phyloP scores from a whole-genome alignment of 805 yeast species.

The Saturnispora halmiae region DNA sequence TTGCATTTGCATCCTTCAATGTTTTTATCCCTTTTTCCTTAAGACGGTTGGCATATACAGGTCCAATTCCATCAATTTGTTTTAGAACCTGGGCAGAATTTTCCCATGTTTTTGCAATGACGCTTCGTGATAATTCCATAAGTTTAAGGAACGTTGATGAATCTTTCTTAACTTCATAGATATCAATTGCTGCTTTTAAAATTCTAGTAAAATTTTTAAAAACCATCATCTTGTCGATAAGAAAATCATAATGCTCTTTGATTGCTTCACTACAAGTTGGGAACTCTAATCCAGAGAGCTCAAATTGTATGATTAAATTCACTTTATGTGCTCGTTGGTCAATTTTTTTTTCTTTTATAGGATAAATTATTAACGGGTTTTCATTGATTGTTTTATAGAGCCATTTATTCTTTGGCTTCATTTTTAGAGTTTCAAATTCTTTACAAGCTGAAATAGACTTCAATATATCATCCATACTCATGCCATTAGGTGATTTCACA shows the following conservation, averaged over 20 bases:
- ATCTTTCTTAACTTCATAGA: conserved; percentile 34
- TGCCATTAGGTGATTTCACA: conserved; percentile 16
- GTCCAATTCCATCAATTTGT: conserved; percentile 41
- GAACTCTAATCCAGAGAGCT: conserved; percentile 40
- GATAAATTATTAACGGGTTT: conserved; percentile 32
- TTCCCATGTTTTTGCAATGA: conserved; percentile 44
- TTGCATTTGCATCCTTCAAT: conserved; percentile 25
- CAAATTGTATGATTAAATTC: conserved; percentile 37
- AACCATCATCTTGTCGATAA: conserved; percentile 36
- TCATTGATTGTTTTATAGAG: conserved; percentile 36
- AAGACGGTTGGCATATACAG: conserved; percentile 32
- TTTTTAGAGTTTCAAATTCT: conserved; percentile 34
- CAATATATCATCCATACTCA: conserved; percentile 18
- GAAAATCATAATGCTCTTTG: conserved; percentile 32
- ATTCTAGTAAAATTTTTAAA: conserved; percentile 37
- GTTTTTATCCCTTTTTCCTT: conserved; percentile 28
- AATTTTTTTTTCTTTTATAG: conserved; percentile 26
- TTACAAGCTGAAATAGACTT: conserved; percentile 27
- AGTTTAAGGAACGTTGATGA: conserved; percentile 33
- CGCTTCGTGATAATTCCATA: conserved; percentile 32
- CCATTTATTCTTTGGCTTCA: conserved; percentile 38
- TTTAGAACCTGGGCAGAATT: conserved; percentile 35
- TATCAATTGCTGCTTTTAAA: conserved; percentile 36
- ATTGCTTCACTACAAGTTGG: conserved; percentile 36
- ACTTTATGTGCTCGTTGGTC: conserved; percentile 31